A percentile compares a stretch with the other conserved stretches of the same genome.
phyloP scores from a whole-genome alignment of 2,329 filamentous ascomycete genomes.

The Aspergillus persii region DNA sequence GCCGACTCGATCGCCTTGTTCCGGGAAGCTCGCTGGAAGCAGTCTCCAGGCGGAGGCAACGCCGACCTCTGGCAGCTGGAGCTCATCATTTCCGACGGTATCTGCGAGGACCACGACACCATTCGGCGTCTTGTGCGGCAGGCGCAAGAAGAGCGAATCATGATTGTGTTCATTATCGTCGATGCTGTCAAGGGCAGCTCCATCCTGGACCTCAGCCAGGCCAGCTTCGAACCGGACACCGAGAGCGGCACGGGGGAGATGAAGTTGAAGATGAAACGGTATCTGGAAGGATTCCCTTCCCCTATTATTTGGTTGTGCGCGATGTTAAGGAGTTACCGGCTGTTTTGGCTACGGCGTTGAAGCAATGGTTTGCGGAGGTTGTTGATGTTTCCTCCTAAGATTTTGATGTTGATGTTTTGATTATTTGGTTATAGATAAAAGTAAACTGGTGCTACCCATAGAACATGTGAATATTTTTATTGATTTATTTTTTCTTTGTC shows the following conservation, averaged over 20 bases:
- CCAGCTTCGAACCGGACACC: constrained; percentile 70
- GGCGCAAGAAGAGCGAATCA: constrained; percentile 89
- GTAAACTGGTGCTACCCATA: neutral
- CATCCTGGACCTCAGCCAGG: constrained; percentile 85
- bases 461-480: constrained; percentile 3
- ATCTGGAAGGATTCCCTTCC: constrained; percentile 94
- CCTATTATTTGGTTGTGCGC: constrained; percentile 92
- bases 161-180: constrained; percentile 97
- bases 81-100: constrained; percentile 87
- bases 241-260: constrained; percentile 57
- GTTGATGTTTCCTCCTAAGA: constrained; percentile 46
- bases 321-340: constrained; percentile 87
- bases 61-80: constrained; percentile 91
- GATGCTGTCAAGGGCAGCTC: constrained; percentile 59
- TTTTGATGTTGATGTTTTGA: neutral
- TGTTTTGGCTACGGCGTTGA: constrained; percentile 80
- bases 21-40: constrained; percentile 67
- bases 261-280: constrained; percentile 78
- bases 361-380: constrained; percentile 89
- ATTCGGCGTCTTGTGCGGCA: constrained; percentile 80
- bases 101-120: constrained; percentile 83
- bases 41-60: constrained; percentile 50
- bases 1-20: constrained; percentile 77
- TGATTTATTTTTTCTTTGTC: neutral
- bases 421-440: constrained; percentile 7